Conservation (phyloP, 345 rosid species). For the Hypericum perforatum region DNA sequence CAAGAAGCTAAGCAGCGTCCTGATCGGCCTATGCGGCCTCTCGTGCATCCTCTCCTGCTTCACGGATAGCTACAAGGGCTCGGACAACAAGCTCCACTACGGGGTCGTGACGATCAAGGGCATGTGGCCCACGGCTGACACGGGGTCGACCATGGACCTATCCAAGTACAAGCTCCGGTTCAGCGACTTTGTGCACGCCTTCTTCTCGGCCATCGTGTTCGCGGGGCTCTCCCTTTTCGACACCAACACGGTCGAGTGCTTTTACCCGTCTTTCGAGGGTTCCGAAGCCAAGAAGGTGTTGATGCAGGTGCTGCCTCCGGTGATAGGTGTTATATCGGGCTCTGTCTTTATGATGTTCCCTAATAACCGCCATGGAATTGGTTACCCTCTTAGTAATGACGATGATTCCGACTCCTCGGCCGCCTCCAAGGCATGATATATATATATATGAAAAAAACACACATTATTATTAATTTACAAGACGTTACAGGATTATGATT, state of each 20-base stretch:
- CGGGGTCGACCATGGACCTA: conserved; percentile 30
- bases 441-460: no score
- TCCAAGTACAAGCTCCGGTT: conserved; percentile 42
- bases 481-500: no score
- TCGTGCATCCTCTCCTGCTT: conserved; percentile 60
- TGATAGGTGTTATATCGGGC: conserved; percentile 41
- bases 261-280: conserved; percentile 44
- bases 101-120: conserved; percentile 56
- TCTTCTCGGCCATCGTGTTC: conserved; percentile 44
- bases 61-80: conserved; percentile 59
- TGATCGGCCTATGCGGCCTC: conserved; percentile 51
- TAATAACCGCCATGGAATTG: conserved; percentile 66
- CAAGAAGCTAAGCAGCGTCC: conserved; percentile 43
- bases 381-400: conserved; percentile 33
- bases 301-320: conserved; percentile 58
- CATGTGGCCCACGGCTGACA: conserved; percentile 37
- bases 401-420: neutral
- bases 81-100: conserved; percentile 37
- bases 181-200: conserved; percentile 57
- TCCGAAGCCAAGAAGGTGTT: conserved; percentile 31
- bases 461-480: no score
- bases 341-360: conserved; percentile 54
- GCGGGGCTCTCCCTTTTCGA: conserved; percentile 47
- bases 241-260: conserved; percentile 45
- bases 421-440: no score